These are phyloP conservation scores for Trypanosoma caninum DNA, from an alignment of 208 protist species.

Conservation along the genomic window DNA sequence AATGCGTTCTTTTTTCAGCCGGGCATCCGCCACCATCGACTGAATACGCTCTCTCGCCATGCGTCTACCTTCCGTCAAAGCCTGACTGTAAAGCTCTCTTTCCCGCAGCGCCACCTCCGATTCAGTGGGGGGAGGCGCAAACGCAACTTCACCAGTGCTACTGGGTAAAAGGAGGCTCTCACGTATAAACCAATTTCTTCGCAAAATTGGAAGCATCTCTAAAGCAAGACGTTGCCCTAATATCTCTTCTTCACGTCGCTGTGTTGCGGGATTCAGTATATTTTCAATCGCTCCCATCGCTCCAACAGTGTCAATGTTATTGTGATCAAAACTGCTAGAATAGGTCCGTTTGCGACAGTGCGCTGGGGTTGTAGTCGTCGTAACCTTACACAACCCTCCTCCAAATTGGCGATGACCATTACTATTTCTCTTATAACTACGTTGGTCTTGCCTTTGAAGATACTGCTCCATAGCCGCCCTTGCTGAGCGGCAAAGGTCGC, in stretches of 20 bases:
- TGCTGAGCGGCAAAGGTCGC: not conserved
- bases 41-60: constrained; percentile 54
- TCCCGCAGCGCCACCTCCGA: constrained; percentile 23
- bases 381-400: not conserved
- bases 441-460: constrained; percentile 11
- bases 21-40: constrained; percentile 25
- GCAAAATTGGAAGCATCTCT: constrained; percentile 59
- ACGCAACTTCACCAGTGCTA: constrained; percentile 26
- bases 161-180: constrained; percentile 33
- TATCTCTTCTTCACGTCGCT: constrained; percentile 40
- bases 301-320: not conserved
- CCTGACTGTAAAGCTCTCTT: constrained; percentile 40
- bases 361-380: not conserved
- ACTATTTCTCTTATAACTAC: not conserved
- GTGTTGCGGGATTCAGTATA: constrained; percentile 26
- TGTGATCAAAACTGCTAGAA: too few relatives aligned
- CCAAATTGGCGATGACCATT: not conserved
- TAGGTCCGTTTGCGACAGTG: not conserved
- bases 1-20: constrained; percentile 38
- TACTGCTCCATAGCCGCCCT: constrained; percentile 17
- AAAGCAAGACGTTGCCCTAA: constrained; percentile 49
- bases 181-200: constrained; percentile 41
- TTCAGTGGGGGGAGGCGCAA: constrained; percentile 1
- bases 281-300: not conserved
- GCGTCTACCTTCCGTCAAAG: constrained; percentile 42